Evolutionary conservation across 1,284 basidiomycete species (phyloP).

Genomic region (Coniferiporia weirii): DNA sequence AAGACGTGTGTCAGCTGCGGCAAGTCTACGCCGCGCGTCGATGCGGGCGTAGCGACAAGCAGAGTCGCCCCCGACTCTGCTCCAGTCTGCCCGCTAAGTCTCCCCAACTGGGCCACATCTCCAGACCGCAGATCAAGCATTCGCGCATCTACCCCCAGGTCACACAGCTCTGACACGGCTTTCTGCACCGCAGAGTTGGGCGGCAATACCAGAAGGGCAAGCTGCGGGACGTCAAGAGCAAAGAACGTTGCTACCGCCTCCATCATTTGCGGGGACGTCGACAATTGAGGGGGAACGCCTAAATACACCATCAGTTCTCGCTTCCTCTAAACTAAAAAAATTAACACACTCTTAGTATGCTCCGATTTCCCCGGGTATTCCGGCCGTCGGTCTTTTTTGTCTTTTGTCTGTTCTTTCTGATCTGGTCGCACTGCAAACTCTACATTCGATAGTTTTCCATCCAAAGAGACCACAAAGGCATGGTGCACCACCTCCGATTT

Average conservation of each 20-base stretch:
- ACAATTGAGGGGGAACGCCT: conserved; percentile 34
- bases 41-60: conserved; percentile 62
- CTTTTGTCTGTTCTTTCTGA: conserved; percentile 2
- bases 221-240: conserved; percentile 63
- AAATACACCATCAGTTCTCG: neutral
- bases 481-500: conserved; percentile 46
- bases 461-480: conserved; percentile 53
- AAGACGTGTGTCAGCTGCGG: conserved; percentile 70
- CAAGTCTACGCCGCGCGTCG: conserved; percentile 67
- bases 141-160: conserved; percentile 63
- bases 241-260: conserved; percentile 67
- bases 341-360: neutral
- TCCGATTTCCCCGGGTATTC: neutral
- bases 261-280: conserved; percentile 48
- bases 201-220: conserved; percentile 63
- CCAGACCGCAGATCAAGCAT: conserved; percentile 45
- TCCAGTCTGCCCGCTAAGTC: conserved; percentile 34
- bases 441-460: conserved; percentile 48
- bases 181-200: conserved; percentile 53
- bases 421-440: conserved; percentile 10
- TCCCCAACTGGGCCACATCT: conserved; percentile 31
- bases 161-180: conserved; percentile 56
- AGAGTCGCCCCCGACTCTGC: conserved; percentile 46
- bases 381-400: neutral
- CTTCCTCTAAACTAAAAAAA: neutral